phyloP scores from a whole-genome alignment of 202 grass and related monocot genomes.

The Carex arenaria region DNA sequence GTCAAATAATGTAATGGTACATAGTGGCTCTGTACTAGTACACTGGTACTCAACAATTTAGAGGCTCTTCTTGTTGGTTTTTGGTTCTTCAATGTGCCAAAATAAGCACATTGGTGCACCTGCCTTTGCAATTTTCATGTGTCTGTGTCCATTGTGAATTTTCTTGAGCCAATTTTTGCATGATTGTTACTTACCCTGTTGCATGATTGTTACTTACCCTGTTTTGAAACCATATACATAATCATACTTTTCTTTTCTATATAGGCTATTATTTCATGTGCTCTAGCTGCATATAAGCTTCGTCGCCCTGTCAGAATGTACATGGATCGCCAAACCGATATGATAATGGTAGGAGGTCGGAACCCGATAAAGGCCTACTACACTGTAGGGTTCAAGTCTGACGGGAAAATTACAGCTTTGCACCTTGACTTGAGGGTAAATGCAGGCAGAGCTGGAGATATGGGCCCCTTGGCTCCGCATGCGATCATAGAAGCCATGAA shows the following conservation, averaged over 20 bases:
- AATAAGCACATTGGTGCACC: not conserved
- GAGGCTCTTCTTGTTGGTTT: not conserved
- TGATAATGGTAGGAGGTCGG: constrained; percentile 67
- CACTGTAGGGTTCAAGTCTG: constrained; percentile 67
- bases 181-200: not conserved
- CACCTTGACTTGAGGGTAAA: constrained; percentile 58
- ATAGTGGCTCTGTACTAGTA: not conserved
- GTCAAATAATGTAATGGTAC: not conserved
- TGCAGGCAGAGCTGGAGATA: constrained; percentile 55
- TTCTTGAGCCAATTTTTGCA: not conserved
- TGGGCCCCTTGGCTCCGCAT: not conserved
- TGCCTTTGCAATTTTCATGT: not conserved
- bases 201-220: not conserved
- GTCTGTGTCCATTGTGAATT: not conserved
- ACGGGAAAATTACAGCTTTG: constrained; percentile 68
- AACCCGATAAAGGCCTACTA: constrained; percentile 74
- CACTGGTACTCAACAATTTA: not conserved
- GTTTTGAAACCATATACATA: not conserved
- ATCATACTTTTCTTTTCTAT: not conserved
- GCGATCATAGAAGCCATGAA: constrained; percentile 44
- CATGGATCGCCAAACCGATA: constrained; percentile 77
- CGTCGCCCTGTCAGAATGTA: constrained; percentile 73
- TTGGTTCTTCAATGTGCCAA: not conserved
- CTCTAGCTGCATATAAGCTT: constrained; percentile 65
- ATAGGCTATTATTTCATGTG: constrained; percentile 57